Conservation (phyloP, 139 green algal species). For the Chlorella sp. region DNA sequence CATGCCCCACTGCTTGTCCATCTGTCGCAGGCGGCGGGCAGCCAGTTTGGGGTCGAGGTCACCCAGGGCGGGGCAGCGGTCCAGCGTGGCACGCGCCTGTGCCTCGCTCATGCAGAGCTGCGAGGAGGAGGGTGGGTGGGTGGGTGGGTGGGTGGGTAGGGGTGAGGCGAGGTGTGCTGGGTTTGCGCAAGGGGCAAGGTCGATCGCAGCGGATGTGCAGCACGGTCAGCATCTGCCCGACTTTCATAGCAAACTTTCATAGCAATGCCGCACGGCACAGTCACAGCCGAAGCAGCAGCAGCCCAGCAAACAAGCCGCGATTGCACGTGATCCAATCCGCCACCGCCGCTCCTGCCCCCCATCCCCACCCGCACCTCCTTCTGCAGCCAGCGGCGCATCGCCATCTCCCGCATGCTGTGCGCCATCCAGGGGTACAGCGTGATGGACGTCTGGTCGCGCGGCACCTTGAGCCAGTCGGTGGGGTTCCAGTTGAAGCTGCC, state of each 20-base stretch:
- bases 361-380: background rate
- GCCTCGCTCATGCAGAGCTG: constrained; percentile 29
- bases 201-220: background rate
- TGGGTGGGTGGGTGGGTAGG: background rate
- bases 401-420: background rate
- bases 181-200: background rate
- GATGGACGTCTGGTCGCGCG: background rate
- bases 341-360: no score
- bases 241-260: no score
- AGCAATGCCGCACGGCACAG: no score
- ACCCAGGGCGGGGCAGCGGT: constrained; percentile 16
- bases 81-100: background rate
- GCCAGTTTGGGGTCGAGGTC: constrained; percentile 13
- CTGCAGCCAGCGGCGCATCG: constrained; percentile 26
- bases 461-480: constrained; percentile 12
- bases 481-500: constrained; percentile 6
- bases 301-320: no score
- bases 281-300: no score
- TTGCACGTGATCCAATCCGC: no score
- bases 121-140: no score
- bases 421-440: constrained; percentile 25
- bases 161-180: no score
- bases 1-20: background rate
- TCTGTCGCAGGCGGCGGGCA: background rate
- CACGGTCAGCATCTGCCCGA: no score